Evolutionary conservation across 345 rosid species (phyloP).

Genomic region (Eucalyptus sideroxylon): DNA sequence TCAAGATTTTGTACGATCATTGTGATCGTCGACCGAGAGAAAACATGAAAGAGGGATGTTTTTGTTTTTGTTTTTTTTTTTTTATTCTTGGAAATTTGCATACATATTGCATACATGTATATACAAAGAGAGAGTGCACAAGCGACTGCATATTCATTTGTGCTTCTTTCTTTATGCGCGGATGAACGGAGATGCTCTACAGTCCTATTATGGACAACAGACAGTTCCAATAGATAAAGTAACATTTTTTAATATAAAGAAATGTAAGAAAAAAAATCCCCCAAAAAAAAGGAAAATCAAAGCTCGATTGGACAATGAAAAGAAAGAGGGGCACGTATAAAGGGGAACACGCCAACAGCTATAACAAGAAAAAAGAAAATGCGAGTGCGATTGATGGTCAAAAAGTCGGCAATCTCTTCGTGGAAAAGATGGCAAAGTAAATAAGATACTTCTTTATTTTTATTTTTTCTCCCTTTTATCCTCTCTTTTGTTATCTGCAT

Average conservation of each 20-base stretch:
- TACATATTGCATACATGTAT: background rate
- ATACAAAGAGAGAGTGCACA: background rate
- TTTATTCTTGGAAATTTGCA: rapidly evolving
- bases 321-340: background rate
- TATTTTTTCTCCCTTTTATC: background rate
- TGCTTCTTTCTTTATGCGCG: background rate
- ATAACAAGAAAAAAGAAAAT: constrained; percentile 1
- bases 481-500: background rate
- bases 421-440: constrained; percentile 15
- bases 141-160: background rate
- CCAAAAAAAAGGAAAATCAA: background rate
- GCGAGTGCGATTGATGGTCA: constrained; percentile 34
- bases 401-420: constrained; percentile 17
- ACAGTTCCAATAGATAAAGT: background rate
- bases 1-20: background rate
- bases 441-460: background rate
- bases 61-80: too few relatives aligned
- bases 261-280: background rate
- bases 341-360: constrained; percentile 7
- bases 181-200: background rate
- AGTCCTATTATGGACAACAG: background rate
- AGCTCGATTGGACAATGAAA: constrained; percentile 24
- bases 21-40: background rate
- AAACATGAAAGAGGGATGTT: background rate
- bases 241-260: background rate